phyloP scores from a whole-genome alignment of 305 asterid species.

The Fraxinus xanthoxyloides region DNA sequence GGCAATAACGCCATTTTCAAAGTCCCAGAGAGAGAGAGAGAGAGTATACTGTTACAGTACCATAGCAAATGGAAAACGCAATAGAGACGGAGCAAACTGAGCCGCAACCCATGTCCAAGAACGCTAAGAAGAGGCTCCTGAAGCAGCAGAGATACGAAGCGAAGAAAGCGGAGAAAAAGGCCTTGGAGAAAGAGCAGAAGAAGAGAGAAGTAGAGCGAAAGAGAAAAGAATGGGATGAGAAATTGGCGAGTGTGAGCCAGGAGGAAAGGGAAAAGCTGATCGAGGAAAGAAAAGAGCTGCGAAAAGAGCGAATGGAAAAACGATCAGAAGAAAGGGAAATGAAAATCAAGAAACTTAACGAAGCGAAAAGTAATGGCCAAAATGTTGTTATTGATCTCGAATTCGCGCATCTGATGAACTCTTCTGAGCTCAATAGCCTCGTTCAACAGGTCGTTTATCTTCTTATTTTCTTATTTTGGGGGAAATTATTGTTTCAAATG shows the following conservation, averaged over 20 bases:
- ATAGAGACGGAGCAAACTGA: conserved; percentile 34
- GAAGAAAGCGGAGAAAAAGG: conserved; percentile 83
- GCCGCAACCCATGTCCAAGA: conserved; percentile 56
- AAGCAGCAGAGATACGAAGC: conserved; percentile 78
- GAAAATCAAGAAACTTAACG: conserved; percentile 61
- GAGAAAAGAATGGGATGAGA: conserved; percentile 79
- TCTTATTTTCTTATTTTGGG: not conserved
- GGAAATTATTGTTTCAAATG: not conserved
- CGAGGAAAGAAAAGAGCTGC: conserved; percentile 45
- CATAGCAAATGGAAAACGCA: conserved; percentile 21
- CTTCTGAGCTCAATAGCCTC: conserved; percentile 70
- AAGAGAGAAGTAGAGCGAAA: conserved; percentile 72
- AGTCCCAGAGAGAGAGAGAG: not conserved
- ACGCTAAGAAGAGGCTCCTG: conserved; percentile 68
- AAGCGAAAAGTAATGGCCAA: conserved; percentile 63
- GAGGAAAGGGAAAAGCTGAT: conserved; percentile 65
- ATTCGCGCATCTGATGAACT: conserved; percentile 70
- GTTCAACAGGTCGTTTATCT: conserved; percentile 68
- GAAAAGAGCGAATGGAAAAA: conserved; percentile 76
- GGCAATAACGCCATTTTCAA: not conserved
- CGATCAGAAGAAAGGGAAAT: conserved; percentile 56
- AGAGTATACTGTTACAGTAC: not conserved
- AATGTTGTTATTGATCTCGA: conserved; percentile 81
- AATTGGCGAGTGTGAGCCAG: conserved; percentile 42
- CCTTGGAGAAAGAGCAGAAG: conserved; percentile 62